Conservation (phyloP, 2,329 filamentous ascomycete genomes). For the Cladosporium sphaerospermum region DNA sequence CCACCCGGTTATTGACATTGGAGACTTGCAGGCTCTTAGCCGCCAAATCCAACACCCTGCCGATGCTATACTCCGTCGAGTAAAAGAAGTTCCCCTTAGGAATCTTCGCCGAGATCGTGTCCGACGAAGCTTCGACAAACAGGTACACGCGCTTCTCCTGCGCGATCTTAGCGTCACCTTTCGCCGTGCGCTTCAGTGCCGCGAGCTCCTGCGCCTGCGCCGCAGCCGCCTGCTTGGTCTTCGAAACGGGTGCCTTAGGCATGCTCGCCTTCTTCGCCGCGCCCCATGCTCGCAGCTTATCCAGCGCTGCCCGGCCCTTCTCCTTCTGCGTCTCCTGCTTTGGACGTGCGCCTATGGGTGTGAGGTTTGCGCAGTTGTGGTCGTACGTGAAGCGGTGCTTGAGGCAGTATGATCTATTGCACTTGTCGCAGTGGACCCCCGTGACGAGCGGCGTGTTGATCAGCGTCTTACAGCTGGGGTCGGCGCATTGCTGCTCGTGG, state of each 20-base stretch:
- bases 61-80: slow-evolving; percentile 74
- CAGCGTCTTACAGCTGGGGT: slow-evolving; percentile 60
- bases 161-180: slow-evolving; percentile 78
- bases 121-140: slow-evolving; percentile 82
- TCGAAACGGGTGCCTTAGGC: slow-evolving; percentile 40
- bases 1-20: slow-evolving; percentile 75
- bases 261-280: slow-evolving; percentile 51
- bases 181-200: slow-evolving; percentile 76
- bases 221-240: slow-evolving; percentile 48
- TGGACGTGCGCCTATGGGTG: slow-evolving; percentile 50
- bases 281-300: slow-evolving; percentile 74
- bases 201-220: slow-evolving; percentile 65
- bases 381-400: slow-evolving; percentile 72
- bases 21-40: slow-evolving; percentile 71
- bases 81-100: slow-evolving; percentile 55
- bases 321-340: slow-evolving; percentile 47
- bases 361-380: slow-evolving; percentile 74
- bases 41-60: slow-evolving; percentile 70
- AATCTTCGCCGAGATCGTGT: slow-evolving; percentile 75
- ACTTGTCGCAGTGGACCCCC: slow-evolving; percentile 64
- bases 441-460: slow-evolving; percentile 63
- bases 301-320: slow-evolving; percentile 67
- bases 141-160: slow-evolving; percentile 83
- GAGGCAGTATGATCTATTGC: slow-evolving; percentile 69
- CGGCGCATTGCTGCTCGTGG: slow-evolving; percentile 63